Base-by-base conservation (phyloP, 495 filamentous ascomycete species). In the Xylaria longipes region DNA sequence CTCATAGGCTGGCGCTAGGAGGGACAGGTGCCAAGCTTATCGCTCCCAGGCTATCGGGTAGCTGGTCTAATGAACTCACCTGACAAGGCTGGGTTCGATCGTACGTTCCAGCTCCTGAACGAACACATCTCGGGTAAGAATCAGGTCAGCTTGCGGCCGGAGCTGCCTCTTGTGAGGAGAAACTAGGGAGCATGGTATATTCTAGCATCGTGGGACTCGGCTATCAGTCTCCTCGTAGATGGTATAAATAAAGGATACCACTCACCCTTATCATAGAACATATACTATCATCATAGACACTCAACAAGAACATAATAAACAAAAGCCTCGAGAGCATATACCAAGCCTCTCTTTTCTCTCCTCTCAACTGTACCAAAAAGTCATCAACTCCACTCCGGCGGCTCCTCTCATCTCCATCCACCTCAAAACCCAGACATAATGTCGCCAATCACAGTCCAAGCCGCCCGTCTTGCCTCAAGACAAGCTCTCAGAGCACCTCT, bases 391-490 rank as follows among this genome's bases (percentile, higher is more conserved):
- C 65, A 54, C 65, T 67, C 65, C 9, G 46, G 48, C 48, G 29
- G 35, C 33, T 39, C 35, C 20, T 46, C 41, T 12, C 62, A 48
- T 48, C 41, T 65, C 65, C 48, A n/a, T 35, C 46, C 22, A 67
- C 22, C 33, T 9, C 1, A 43, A 27, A 43, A 63, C 35, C 4
- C 27, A 66, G 33, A 54, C 43, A 66, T 8, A 12, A 65, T 67
- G 65, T 41, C 65, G 20, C 48, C 65, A 0, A 37, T 54, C 65
- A 56, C 65, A 67, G 12, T 56, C 14, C 65, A 56, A 67, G 65
- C 65, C 48, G 65, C 48, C 48, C 65, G 48, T 54, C 46, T 67
- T 2, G 65, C 65, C 48, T 67, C 65, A 56, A 56, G 65, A 56
- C 65, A 56, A 56, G 65, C 35, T 31, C 48, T 67, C 1, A 67